Base-by-base conservation (phyloP, 139 green algal species). In the Volvox reticuliferus region DNA sequence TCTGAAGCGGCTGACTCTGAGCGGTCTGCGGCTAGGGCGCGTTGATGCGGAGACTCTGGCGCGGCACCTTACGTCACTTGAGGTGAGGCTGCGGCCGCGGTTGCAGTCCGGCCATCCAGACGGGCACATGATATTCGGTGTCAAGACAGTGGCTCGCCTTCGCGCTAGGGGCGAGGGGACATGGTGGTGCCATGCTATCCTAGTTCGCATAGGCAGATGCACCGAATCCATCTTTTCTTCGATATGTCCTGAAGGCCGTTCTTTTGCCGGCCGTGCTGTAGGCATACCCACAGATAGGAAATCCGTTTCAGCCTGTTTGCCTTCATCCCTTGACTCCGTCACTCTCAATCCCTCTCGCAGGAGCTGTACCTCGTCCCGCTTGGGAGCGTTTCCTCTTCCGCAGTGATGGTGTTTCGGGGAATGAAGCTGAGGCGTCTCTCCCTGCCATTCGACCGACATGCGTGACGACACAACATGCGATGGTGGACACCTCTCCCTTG, bases 1-100 rank as follows among this genome's bases (percentile, higher is more conserved):
- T 26, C 24, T 88, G 83, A 67, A 37, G 83, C 83, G 83, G 12
- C 67, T 88, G 67, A 88, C 83, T 26, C 83, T 88, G 67, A 88
- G 83, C 67, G 83, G 83, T 0, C 35, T 88, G 13, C 22, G 13
- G 83, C 83, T 88, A 36, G 67, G 67, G 16, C 18, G 67, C 12
- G 22, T 55, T 36, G 83, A 88, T 22, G 83, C 67, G 35, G 83
- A 88, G 83, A 36, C 36, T 9, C 67, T 88, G 67, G 36, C 63
- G 32, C 19, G 63, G 3, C 12, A 26, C 13, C 14, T 18, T 1
- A 63, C 65, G 9, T 28, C 18, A 9, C 67, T 88, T 33, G 35
- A 88, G 82, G 83, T 88, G 65, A 16, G 65, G 12, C 12, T 73
- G 65, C 2, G 65, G 21, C 65, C 12, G 21, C 21, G 12, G 65